Base-by-base conservation (phyloP, 2,329 filamentous ascomycete species). In the Sporothrix phasma region DNA sequence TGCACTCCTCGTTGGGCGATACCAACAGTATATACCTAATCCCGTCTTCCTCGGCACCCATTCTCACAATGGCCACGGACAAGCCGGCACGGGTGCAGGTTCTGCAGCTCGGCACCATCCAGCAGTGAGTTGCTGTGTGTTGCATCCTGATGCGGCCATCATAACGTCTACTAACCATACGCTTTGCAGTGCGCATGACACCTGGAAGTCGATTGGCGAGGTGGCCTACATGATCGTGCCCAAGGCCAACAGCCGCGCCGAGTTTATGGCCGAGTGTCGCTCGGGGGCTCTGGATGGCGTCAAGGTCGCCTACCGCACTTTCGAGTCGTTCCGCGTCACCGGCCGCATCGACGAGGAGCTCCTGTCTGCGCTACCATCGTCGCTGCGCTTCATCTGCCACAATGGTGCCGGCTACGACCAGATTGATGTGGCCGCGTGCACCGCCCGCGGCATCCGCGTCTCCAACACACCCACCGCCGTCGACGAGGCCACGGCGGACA, bases 381-480 rank as follows among this genome's bases (percentile, higher is more conserved):
- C 77, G 17, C 73, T 87, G 49, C 77, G 76, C 66, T 87, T 83
- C 70, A 76, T 88, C 68, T 84, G 80, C 70, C 84, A 87, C 72
- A 85, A 85, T 69, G 84, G 89, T 66, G 89, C 91, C 64, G 92
- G 92, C 43, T 96, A 96, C 75, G 91, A 96, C 74, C 88, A 92
- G 73, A 80, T 95, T 67, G 87, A 92, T 73, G 79, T 92, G 8
- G 73, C 82, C 54, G 87, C 88, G 45, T 93, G 89, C 78, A 88
- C 85, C 10, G 78, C 79, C 1, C 84, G 84, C 62, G 78, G 79
- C 26, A 81, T 95, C 68, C 81, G 78, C 47, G 88, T 96, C 39
- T 91, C 89, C 68, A 94, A 95, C 74, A 87, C 88, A 1, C 91
- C 90, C n/a, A 86, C 83, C 0, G 88, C 88, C 31, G 88, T 92